Conservation (phyloP, 257 asterid genomes). For the Solanum neorickii region DNA sequence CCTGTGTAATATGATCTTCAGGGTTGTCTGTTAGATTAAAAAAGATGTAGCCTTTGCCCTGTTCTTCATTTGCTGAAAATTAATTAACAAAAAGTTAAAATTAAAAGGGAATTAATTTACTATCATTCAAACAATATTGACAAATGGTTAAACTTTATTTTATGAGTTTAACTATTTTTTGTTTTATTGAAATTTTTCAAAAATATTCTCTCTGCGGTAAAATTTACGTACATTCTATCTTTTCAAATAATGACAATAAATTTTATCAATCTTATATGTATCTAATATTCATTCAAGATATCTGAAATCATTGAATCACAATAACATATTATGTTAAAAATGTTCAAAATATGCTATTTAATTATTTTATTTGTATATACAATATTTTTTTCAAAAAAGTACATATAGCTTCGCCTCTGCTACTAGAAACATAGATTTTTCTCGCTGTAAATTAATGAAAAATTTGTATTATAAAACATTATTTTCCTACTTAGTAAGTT, state of each 20-base stretch:
- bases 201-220: neutral
- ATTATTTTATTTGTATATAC: too few species aligned
- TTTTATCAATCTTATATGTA: neutral
- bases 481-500: too few species aligned
- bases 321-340: too few species aligned
- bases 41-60: constrained; percentile 28
- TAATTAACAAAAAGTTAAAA: neutral
- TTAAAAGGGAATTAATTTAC: neutral
- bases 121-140: neutral
- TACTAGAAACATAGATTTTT: too few species aligned
- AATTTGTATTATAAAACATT: too few species aligned
- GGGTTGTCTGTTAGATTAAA: constrained; percentile 39
- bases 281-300: too few species aligned
- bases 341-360: too few species aligned
- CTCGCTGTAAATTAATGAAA: neutral
- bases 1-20: constrained; percentile 59
- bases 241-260: neutral
- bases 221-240: neutral
- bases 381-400: too few species aligned
- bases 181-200: neutral
- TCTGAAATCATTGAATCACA: too few species aligned
- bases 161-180: neutral
- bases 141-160: neutral
- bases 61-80: constrained; percentile 10
- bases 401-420: too few species aligned